phyloP scores from a whole-genome alignment of 1,284 basidiomycete species.

The Takashimella koratensis region DNA sequence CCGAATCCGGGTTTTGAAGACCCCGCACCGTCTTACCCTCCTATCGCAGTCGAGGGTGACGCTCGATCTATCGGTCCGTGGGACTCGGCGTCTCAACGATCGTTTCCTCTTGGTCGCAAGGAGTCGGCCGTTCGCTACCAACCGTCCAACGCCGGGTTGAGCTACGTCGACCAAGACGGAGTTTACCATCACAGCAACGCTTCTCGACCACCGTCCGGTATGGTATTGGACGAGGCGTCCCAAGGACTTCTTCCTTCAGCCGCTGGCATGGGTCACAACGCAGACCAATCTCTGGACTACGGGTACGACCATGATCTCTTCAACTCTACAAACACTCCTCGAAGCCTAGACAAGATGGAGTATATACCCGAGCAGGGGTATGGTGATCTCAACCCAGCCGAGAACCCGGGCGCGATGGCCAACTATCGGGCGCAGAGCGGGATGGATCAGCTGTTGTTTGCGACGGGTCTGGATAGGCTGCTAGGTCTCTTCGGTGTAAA shows the following conservation, averaged over 20 bases:
- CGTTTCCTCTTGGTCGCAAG: constrained; percentile 10
- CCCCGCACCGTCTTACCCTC: constrained; percentile 2
- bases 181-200: constrained; percentile 26
- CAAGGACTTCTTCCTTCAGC: not conserved
- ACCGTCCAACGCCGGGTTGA: constrained; percentile 20
- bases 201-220: constrained; percentile 21
- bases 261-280: constrained; percentile 12
- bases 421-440: not conserved
- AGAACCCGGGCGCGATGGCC: not conserved
- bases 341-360: not conserved
- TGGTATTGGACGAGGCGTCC: constrained; percentile 14
- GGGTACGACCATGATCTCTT: not conserved
- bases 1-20: constrained; percentile 1
- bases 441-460: constrained; percentile 24
- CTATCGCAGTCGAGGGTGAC: constrained; percentile 1
- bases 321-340: not conserved
- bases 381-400: not conserved
- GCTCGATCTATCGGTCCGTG: constrained; percentile 31
- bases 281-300: not conserved
- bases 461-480: constrained; percentile 34
- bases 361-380: not conserved
- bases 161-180: constrained; percentile 39
- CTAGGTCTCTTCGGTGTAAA: constrained; percentile 31
- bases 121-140: constrained; percentile 12
- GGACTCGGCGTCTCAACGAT: constrained; percentile 38